A percentile compares a stretch with the other conserved stretches of the same genome.
Evolutionary conservation across 2,329 filamentous ascomycete genomes (phyloP).

Genomic region (Trichothecium roseum): DNA sequence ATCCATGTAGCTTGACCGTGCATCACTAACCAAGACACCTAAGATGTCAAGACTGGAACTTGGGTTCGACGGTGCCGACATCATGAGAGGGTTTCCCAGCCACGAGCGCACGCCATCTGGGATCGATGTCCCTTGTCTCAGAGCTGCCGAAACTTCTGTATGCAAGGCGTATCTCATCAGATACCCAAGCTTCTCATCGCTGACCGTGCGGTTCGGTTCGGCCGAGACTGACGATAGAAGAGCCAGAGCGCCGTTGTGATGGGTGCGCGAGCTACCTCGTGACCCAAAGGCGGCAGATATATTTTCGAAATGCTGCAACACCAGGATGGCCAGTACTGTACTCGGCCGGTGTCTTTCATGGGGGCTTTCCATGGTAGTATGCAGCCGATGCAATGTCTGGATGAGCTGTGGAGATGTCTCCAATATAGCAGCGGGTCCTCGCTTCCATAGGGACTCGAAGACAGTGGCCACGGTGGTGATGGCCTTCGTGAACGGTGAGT

Average conservation of each 20-base stretch:
- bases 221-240: conserved; percentile 6
- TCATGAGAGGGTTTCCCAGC: conserved; percentile 4
- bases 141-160: conserved; percentile 8
- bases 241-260: conserved; percentile 9
- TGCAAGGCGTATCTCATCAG: conserved; percentile 7
- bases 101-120: background rate
- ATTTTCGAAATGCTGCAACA: conserved; percentile 10
- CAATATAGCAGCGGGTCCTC: too few relatives aligned
- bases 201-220: conserved; percentile 4
- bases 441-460: background rate
- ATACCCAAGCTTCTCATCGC: conserved; percentile 2
- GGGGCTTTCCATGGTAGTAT: conserved; percentile 8
- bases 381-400: conserved; percentile 6
- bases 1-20: conserved; percentile 3
- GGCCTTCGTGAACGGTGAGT: conserved; percentile 7
- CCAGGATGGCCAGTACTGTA: conserved; percentile 7
- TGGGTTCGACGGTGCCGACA: conserved; percentile 7
- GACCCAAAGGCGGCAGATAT: conserved; percentile 7
- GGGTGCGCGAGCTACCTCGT: conserved; percentile 5
- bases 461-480: conserved; percentile 8
- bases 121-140: conserved; percentile 2
- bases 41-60: conserved; percentile 8
- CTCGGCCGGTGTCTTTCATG: conserved; percentile 6
- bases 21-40: conserved; percentile 8
- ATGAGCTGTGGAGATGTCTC: conserved; percentile 3